Percentiles rank a stretch among this genome's conserved stretches.
Evolutionary conservation across 1,284 basidiomycete genomes (phyloP).

Genomic region (Ceratobasidium sp.): DNA sequence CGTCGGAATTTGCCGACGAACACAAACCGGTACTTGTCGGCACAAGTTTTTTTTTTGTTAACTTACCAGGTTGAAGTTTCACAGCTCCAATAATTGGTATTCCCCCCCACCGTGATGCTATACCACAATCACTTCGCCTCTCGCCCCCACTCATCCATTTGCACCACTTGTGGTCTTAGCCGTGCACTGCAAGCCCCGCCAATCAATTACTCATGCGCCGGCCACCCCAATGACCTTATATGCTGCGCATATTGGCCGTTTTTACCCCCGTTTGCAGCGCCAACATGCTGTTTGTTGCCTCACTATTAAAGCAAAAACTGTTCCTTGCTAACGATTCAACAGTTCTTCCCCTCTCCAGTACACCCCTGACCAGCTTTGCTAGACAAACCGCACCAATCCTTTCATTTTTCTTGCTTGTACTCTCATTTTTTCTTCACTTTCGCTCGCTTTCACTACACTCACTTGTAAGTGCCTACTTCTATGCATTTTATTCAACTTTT

Average conservation of each 20-base stretch:
- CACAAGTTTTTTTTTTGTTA: not conserved
- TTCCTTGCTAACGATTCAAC: not conserved
- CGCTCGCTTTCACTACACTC: too few relatives aligned
- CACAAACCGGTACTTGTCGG: not conserved
- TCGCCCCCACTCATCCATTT: not conserved
- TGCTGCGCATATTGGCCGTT: not conserved
- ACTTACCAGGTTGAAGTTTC: not conserved
- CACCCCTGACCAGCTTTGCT: not conserved
- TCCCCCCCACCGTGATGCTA: not conserved
- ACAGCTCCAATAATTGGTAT: not conserved
- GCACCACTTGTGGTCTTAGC: not conserved
- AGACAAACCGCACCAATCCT: not conserved
- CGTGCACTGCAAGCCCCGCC: not conserved
- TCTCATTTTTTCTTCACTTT: not conserved
- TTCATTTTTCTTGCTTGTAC: not conserved
- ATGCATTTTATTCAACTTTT: not conserved
- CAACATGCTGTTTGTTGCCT: not conserved
- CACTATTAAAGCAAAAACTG: not conserved
- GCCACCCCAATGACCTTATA: not conserved
- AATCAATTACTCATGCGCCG: not conserved
- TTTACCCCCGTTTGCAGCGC: not conserved
- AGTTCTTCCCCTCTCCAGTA: not conserved
- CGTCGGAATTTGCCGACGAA: not conserved
- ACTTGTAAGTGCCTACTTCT: not conserved
- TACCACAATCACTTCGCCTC: not conserved